These are phyloP conservation scores for Potentilla sterilis DNA, from an alignment of 306 rosid species.

Conservation along the genomic window DNA sequence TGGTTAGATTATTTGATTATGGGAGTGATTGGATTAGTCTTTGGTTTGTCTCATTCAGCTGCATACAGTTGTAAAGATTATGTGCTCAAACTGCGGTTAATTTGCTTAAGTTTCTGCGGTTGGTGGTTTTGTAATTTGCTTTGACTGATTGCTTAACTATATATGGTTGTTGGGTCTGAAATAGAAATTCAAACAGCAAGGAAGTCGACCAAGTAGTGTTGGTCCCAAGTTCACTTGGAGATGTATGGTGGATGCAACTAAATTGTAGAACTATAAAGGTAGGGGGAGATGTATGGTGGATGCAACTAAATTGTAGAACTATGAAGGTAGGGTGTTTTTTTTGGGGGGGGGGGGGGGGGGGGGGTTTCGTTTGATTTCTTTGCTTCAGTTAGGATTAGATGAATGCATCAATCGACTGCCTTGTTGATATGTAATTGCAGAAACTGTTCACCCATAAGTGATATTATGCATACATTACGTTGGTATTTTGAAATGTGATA, in stretches of 20 bases:
- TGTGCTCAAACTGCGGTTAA: not conserved
- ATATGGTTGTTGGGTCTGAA: not conserved
- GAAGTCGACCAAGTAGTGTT: not conserved
- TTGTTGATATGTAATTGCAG: not conserved
- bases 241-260: not conserved
- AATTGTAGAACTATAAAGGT: not conserved
- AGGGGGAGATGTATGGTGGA: not conserved
- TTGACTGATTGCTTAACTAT: not conserved
- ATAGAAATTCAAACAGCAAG: not conserved
- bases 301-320: not conserved
- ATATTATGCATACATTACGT: not conserved
- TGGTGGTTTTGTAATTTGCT: not conserved
- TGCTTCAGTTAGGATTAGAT: not conserved
- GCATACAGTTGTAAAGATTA: not conserved
- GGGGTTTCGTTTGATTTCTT: not conserved
- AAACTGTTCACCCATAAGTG: not conserved
- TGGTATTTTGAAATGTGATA: not conserved
- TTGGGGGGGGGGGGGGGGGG: too few relatives aligned
- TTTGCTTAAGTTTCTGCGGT: not conserved
- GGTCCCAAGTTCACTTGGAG: not conserved
- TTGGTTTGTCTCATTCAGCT: not conserved
- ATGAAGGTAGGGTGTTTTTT: not conserved
- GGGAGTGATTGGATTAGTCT: not conserved
- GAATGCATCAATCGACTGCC: not conserved
- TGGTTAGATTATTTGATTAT: not conserved